Conservation (phyloP, 75 land plant genomes). For the Sequoiadendron giganteum region DNA sequence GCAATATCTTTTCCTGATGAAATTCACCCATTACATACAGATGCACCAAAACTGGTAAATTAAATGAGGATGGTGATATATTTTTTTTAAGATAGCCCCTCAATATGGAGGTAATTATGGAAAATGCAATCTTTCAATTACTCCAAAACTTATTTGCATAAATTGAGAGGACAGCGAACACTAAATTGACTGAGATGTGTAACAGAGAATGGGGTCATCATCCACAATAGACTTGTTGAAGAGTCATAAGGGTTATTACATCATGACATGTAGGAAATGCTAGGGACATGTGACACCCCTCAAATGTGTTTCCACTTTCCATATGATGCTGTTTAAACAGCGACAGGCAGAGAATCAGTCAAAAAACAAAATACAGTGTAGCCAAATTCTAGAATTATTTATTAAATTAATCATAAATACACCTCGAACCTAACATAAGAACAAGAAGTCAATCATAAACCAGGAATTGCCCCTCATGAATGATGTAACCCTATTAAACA, state of each 20-base stretch:
- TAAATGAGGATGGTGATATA: not conserved
- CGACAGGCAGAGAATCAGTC: not conserved
- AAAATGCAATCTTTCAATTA: not conserved
- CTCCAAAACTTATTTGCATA: not conserved
- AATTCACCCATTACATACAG: not conserved
- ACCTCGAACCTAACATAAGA: not conserved
- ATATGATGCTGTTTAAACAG: not conserved
- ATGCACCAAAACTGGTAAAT: not conserved
- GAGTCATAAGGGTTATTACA: not conserved
- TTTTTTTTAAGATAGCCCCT: not conserved
- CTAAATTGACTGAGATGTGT: not conserved
- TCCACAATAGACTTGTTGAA: not conserved
- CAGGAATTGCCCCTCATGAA: not conserved
- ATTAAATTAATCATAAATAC: not conserved
- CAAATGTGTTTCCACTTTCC: not conserved
- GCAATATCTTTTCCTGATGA: not conserved
- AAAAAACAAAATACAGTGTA: not conserved
- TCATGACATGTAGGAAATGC: not conserved
- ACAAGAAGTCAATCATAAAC: not conserved
- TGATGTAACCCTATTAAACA: not conserved
- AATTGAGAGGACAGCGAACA: not conserved
- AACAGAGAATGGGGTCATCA: no score
- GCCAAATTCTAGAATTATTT: not conserved
- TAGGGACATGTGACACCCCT: not conserved
- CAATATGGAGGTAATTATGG: not conserved